Percentiles rank a stretch among this genome's conserved stretches.
phyloP scores from a whole-genome alignment of 2,329 filamentous ascomycete genomes.

The Aotearoamyces nothofagi region DNA sequence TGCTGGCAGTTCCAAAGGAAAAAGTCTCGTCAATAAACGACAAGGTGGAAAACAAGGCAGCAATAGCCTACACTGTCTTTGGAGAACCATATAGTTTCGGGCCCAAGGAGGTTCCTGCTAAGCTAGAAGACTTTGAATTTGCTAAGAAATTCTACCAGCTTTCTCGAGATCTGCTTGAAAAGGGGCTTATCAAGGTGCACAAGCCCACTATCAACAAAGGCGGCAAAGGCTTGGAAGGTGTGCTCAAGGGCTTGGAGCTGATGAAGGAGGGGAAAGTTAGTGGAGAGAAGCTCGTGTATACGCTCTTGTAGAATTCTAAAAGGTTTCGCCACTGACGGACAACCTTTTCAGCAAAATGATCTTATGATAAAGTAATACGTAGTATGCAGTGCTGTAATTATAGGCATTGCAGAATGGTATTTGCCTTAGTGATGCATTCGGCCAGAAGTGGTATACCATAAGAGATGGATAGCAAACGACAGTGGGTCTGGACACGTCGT shows the following conservation, averaged over 20 bases:
- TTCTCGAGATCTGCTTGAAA: slow-evolving; percentile 18
- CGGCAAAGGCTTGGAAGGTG: slow-evolving; percentile 17
- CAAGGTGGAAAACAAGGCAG: slow-evolving; percentile 15
- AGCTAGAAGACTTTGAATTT: slow-evolving; percentile 21
- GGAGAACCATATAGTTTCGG: slow-evolving; percentile 21
- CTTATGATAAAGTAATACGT: too few relatives aligned
- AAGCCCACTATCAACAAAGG: slow-evolving; percentile 13
- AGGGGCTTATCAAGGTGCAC: slow-evolving; percentile 23
- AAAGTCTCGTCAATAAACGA: slow-evolving; percentile 2
- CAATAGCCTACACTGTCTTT: slow-evolving; percentile 25
- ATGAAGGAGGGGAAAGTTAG: slow-evolving; percentile 20
- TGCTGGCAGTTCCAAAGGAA: slow-evolving; percentile 21
- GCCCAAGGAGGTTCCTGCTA: slow-evolving; percentile 6
- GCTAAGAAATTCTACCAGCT: slow-evolving; percentile 24
- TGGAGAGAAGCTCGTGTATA: slow-evolving; percentile 30
- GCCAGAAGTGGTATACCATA: too few relatives aligned
- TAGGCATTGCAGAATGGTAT: too few relatives aligned
- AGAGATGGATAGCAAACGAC: too few relatives aligned
- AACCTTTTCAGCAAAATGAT: too few relatives aligned
- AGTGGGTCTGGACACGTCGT: too few relatives aligned
- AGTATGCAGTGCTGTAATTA: too few relatives aligned
- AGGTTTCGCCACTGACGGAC: too few relatives aligned
- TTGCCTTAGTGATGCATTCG: too few relatives aligned
- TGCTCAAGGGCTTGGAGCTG: slow-evolving; percentile 13
- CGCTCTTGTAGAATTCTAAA: slow-evolving; percentile 14